These are phyloP conservation scores for Exserohilum rostratum DNA, from an alignment of 2,329 filamentous ascomycete species.

Conservation along the genomic window DNA sequence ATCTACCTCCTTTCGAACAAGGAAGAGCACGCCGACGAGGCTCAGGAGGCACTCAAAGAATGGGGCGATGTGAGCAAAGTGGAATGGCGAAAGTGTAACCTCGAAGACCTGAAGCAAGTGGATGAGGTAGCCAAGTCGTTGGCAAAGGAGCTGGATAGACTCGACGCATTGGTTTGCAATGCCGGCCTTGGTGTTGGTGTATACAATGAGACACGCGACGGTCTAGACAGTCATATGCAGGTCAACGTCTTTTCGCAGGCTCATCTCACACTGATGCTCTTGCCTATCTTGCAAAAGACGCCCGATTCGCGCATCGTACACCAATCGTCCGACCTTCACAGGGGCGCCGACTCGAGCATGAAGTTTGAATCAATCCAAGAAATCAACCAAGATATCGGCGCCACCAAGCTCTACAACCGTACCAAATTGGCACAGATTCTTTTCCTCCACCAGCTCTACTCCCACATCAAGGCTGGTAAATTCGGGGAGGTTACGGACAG, in stretches of 20 bases:
- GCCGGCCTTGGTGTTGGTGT: slow-evolving; percentile 58
- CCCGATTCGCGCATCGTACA: slow-evolving; percentile 56
- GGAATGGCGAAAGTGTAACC: slow-evolving; percentile 55
- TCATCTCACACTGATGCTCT: slow-evolving; percentile 55
- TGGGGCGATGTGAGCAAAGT: slow-evolving; percentile 55
- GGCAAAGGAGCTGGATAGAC: slow-evolving; percentile 48
- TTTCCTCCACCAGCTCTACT: slow-evolving; percentile 52
- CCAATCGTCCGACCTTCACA: slow-evolving; percentile 59
- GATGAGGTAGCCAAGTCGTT: slow-evolving; percentile 55
- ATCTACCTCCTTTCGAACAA: slow-evolving; percentile 59
- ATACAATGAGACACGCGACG: slow-evolving; percentile 58
- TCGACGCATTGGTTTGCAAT: slow-evolving; percentile 58
- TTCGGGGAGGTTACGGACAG: slow-evolving; percentile 40
- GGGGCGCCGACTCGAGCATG: slow-evolving; percentile 45
- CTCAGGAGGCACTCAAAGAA: slow-evolving; percentile 48
- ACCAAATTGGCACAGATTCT: slow-evolving; percentile 59
- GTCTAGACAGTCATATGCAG: slow-evolving; percentile 59
- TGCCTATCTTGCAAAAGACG: slow-evolving; percentile 54
- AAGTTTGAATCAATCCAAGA: slow-evolving; percentile 55
- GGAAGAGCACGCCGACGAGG: slow-evolving; percentile 55
- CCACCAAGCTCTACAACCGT: slow-evolving; percentile 56
- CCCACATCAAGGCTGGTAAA: slow-evolving; percentile 42
- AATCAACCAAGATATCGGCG: slow-evolving; percentile 58
- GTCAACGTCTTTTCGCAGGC: slow-evolving; percentile 59
- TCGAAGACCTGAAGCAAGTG: slow-evolving; percentile 55